phyloP scores from a whole-genome alignment of 1,284 basidiomycete species.

The Pseudozyma pruni region DNA sequence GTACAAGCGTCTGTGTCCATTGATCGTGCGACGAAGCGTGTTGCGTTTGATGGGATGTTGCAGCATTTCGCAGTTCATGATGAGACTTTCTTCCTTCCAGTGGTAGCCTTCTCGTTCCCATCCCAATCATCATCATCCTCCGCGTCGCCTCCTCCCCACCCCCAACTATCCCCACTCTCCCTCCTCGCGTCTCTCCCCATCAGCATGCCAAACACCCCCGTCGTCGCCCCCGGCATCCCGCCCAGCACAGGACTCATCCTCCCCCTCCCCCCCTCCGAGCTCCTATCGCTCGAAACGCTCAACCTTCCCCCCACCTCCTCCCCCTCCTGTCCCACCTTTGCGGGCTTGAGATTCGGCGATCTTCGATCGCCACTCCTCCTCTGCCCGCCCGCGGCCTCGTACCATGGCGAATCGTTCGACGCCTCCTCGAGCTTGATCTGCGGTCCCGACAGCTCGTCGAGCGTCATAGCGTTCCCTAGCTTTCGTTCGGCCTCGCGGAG shows the following conservation, averaged over 20 bases:
- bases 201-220: constrained; percentile 30
- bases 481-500: constrained; percentile 37
- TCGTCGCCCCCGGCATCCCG: constrained; percentile 11
- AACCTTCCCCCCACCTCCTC: background rate
- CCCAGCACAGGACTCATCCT: constrained; percentile 17
- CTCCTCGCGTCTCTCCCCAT: background rate
- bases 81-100: background rate
- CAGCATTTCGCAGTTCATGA: too few relatives aligned
- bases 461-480: constrained; percentile 43
- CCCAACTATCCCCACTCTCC: constrained; percentile 22
- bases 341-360: constrained; percentile 1
- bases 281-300: constrained; percentile 7
- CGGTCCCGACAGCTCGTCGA: constrained; percentile 27
- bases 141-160: constrained; percentile 8
- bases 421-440: constrained; percentile 24
- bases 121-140: constrained; percentile 7
- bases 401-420: constrained; percentile 19
- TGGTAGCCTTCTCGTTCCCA: background rate
- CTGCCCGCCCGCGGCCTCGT: constrained; percentile 20
- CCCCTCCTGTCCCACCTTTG: background rate
- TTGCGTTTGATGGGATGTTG: too few relatives aligned
- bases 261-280: background rate
- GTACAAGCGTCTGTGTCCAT: too few relatives aligned
- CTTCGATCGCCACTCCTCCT: too few relatives aligned
- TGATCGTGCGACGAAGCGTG: too few relatives aligned